Percentiles rank a stretch among this genome's conserved stretches.
These are phyloP conservation scores for Aspergillus ustus DNA, from an alignment of 2,329 filamentous ascomycete genomes.

Conservation along the genomic window DNA sequence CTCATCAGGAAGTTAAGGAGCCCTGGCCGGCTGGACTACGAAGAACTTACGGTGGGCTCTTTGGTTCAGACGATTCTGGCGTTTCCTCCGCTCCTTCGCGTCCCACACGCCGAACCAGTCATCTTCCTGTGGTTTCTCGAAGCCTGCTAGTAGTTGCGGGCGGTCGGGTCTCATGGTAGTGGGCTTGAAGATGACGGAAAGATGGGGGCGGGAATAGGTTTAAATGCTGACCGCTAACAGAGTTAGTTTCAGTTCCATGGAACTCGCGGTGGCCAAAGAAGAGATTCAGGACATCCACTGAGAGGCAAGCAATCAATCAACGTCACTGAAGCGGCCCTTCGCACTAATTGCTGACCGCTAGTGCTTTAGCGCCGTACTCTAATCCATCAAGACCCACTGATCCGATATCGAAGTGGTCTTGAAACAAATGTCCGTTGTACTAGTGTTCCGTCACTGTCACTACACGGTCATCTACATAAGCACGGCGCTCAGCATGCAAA, in stretches of 20 bases:
- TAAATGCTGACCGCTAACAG: neutral
- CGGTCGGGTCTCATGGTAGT: neutral
- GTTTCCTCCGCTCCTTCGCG: slow-evolving; percentile 1
- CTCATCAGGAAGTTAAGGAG: neutral
- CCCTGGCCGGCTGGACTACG: neutral
- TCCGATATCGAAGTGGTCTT: neutral
- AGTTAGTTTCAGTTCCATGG: neutral
- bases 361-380: neutral
- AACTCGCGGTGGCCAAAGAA: neutral
- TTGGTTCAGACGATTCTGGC: slow-evolving; percentile 13
- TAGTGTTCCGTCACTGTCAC: too few relatives aligned
- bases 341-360: neutral
- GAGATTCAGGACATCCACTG: neutral
- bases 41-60: slow-evolving; percentile 4
- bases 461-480: neutral
- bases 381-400: neutral
- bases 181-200: neutral
- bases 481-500: neutral
- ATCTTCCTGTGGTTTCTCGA: neutral
- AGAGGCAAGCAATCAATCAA: neutral
- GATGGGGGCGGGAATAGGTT: neutral
- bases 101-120: slow-evolving; percentile 12
- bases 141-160: neutral
- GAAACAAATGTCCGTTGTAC: neutral
- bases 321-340: neutral